A percentile compares a stretch with the other conserved stretches of the same genome.
Conservation (phyloP, 768 basidiomycete genomes). For the Obba rivulosa region DNA sequence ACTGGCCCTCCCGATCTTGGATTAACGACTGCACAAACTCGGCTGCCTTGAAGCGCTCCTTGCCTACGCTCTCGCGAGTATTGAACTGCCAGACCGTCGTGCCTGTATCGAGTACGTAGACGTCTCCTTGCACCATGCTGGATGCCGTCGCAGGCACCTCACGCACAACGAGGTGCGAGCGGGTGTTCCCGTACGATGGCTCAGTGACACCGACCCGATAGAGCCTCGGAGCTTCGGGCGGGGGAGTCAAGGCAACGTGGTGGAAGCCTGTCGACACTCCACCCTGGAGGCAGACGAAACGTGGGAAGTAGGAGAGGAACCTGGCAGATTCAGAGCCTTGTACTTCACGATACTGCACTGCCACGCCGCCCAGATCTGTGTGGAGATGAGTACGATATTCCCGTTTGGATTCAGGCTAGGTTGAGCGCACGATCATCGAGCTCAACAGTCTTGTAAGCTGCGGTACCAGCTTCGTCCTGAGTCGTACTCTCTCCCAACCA, state of each 20-base stretch:
- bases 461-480: slow-evolving; percentile 57
- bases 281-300: slow-evolving; percentile 40
- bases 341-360: slow-evolving; percentile 58
- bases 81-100: slow-evolving; percentile 49
- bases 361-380: slow-evolving; percentile 48
- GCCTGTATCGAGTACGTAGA: slow-evolving; percentile 59
- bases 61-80: slow-evolving; percentile 46
- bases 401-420: neutral
- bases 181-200: slow-evolving; percentile 1
- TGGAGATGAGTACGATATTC: neutral
- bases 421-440: slow-evolving; percentile 51
- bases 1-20: slow-evolving; percentile 34
- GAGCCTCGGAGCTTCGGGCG: slow-evolving; percentile 40
- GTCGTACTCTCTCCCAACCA: slow-evolving; percentile 58
- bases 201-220: slow-evolving; percentile 39
- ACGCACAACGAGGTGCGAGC: slow-evolving; percentile 31
- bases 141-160: slow-evolving; percentile 40
- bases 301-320: slow-evolving; percentile 47
- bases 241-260: slow-evolving; percentile 40
- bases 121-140: slow-evolving; percentile 49
- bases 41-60: slow-evolving; percentile 56
- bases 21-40: slow-evolving; percentile 49
- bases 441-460: slow-evolving; percentile 64
- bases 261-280: slow-evolving; percentile 49
- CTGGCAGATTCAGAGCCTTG: slow-evolving; percentile 51